phyloP scores from a whole-genome alignment of 495 filamentous ascomycete species.

The Penicillium crystallinum region DNA sequence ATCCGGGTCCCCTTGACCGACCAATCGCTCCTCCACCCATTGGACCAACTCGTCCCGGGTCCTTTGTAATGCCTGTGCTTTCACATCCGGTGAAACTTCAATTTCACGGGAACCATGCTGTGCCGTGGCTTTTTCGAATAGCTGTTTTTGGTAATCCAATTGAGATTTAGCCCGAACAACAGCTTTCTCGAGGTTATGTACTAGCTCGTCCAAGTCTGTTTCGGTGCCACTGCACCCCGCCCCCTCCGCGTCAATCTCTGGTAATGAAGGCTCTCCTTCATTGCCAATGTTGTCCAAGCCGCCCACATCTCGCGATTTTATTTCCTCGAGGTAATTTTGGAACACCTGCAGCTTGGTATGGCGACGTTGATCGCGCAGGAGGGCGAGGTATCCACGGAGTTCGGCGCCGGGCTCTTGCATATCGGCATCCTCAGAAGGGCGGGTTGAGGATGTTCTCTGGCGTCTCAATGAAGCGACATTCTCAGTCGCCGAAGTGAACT shows the following conservation, averaged over 20 bases:
- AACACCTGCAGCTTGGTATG: slow-evolving; percentile 53
- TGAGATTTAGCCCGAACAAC: slow-evolving; percentile 58
- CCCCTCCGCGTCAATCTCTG: slow-evolving; percentile 25
- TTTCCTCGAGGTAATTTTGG: slow-evolving; percentile 39
- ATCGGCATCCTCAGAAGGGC: slow-evolving; percentile 19
- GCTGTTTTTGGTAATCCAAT: slow-evolving; percentile 56
- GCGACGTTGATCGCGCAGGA: slow-evolving; percentile 51
- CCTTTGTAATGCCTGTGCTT: slow-evolving; percentile 40
- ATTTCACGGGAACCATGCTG: slow-evolving; percentile 12
- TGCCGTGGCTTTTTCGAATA: slow-evolving; percentile 53
- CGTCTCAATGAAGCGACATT: slow-evolving; percentile 19
- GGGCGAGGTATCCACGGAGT: slow-evolving; percentile 47
- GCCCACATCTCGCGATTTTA: slow-evolving; percentile 37
- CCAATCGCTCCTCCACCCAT: slow-evolving; percentile 67
- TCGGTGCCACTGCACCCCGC: background rate
- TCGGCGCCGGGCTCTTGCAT: slow-evolving; percentile 25
- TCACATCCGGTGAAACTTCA: slow-evolving; percentile 30
- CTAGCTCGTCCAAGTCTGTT: slow-evolving; percentile 43
- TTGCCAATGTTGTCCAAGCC: slow-evolving; percentile 43
- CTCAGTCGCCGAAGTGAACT: slow-evolving; percentile 36
- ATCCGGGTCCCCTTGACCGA: slow-evolving; percentile 42
- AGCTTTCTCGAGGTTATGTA: slow-evolving; percentile 59
- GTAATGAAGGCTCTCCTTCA: slow-evolving; percentile 40
- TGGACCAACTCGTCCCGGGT: slow-evolving; percentile 61
- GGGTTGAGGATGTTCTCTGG: slow-evolving; percentile 9